Base-by-base conservation (phyloP, 257 asterid genomes). In the Capsicum pubescens region DNA sequence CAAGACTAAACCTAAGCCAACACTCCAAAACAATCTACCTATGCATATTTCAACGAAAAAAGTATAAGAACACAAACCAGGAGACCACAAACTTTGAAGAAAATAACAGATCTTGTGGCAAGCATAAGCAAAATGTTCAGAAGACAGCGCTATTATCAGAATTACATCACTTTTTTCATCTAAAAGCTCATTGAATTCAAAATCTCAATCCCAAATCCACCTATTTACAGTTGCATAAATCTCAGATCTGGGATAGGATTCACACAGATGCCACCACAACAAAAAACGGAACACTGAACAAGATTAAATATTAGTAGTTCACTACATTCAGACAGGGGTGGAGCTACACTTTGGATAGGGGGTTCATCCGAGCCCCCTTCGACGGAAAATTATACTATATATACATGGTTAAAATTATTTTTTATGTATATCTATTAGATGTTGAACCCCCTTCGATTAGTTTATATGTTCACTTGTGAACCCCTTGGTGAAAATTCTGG, bases 201-300 rank as follows among this genome's bases (percentile, higher is more conserved):
- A 32, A 21, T 54, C 42, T 11, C 55, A 50, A 8, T 55, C 12
- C 15, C 44, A 48, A 64, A 66, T 72, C 69, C 57, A 58, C 79
- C 83, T 46, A 52, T 56, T 61, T 69, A 5, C 36, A 56, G 35
- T 80, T 12, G 21, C 78, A 13, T 39, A 79, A 68, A 71, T 70
- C 79, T 36, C 81, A 87, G 89, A 89, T 89, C 90, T 86, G 82
- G 76, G 55, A 55, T 54, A 42, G 54, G 68, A 21, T 71, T 32
- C 35, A 42, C 71, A 9, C 35, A 57, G 39, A 74, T 19, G 19
- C 60, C 61, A 50, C n/a, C 80, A 74, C 72, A 78, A 82, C 81
- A 80, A 48, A 32, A 80, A 5, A 48, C 55, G 55, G 81, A 69
- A 63, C 7, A 59, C 64, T 60, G 36, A 76, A 26, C 32, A 26